Conservation (phyloP, 805 yeast species). For the Debaryomyces tyrocola region DNA sequence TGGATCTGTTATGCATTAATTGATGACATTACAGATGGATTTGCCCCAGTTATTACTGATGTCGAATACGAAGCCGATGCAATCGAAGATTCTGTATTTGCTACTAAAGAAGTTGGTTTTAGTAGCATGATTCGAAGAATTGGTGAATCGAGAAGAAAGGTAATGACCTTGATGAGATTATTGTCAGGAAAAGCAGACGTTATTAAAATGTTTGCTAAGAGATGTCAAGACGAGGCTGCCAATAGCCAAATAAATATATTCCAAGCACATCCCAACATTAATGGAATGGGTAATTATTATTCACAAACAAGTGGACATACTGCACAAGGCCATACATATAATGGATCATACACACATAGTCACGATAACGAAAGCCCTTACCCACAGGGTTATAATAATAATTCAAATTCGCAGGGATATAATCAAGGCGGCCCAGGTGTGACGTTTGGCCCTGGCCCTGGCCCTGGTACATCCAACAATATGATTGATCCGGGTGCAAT, state of each 20-base stretch:
- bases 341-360: slow-evolving; percentile 7
- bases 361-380: neutral
- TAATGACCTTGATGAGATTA: slow-evolving; percentile 88
- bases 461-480: slow-evolving; percentile 32
- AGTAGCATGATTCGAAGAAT: slow-evolving; percentile 75
- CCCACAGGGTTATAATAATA: neutral
- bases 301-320: too few species aligned
- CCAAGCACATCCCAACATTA: slow-evolving; percentile 15
- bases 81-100: slow-evolving; percentile 82
- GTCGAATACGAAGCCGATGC: slow-evolving; percentile 81
- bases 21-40: slow-evolving; percentile 83
- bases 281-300: slow-evolving; percentile 8
- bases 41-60: slow-evolving; percentile 76
- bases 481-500: slow-evolving; percentile 12
- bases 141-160: slow-evolving; percentile 86
- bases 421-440: slow-evolving; percentile 21
- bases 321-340: too few species aligned
- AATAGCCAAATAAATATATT: slow-evolving; percentile 3
- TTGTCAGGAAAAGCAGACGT: slow-evolving; percentile 95
- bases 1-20: slow-evolving; percentile 82
- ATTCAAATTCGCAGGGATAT: neutral
- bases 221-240: slow-evolving; percentile 75
- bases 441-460: slow-evolving; percentile 37
- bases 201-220: slow-evolving; percentile 90
- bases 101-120: slow-evolving; percentile 72